Conservation (phyloP, 345 rosid species). For the Lumnitzera littorea region DNA sequence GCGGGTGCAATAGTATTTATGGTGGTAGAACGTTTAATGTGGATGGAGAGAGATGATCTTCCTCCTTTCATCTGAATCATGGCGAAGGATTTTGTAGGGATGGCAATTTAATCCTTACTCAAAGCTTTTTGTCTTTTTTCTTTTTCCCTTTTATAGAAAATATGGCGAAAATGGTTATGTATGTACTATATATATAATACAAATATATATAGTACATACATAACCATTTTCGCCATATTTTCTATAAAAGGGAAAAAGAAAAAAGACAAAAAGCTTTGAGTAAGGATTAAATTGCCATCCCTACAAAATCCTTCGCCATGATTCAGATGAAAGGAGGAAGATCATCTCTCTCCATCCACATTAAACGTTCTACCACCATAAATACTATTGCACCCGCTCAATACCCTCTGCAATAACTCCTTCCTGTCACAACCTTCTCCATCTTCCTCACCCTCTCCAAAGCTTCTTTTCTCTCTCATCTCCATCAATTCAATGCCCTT, state of each 20-base stretch:
- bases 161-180: no score
- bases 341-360: slow-evolving; percentile 11
- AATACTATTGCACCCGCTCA: slow-evolving; percentile 73
- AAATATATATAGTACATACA: no score
- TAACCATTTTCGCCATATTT: no score
- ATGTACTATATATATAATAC: no score
- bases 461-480: slow-evolving; percentile 17
- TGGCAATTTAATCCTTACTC: no score
- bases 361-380: slow-evolving; percentile 33
- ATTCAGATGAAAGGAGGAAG: background rate
- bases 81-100: no score
- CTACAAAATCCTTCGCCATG: no score
- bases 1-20: slow-evolving; percentile 76
- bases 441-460: slow-evolving; percentile 24
- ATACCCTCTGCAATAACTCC: slow-evolving; percentile 69
- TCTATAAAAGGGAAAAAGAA: no score
- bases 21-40: slow-evolving; percentile 22
- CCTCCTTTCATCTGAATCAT: background rate
- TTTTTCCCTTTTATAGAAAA: no score
- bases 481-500: background rate
- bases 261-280: no score
- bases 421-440: slow-evolving; percentile 33
- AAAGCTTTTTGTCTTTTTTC: no score
- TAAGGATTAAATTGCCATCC: no score
- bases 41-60: slow-evolving; percentile 7